A percentile compares a stretch with the other conserved stretches of the same genome.
phyloP scores from a whole-genome alignment of 768 basidiomycete genomes.

The Termitomyces sp. region DNA sequence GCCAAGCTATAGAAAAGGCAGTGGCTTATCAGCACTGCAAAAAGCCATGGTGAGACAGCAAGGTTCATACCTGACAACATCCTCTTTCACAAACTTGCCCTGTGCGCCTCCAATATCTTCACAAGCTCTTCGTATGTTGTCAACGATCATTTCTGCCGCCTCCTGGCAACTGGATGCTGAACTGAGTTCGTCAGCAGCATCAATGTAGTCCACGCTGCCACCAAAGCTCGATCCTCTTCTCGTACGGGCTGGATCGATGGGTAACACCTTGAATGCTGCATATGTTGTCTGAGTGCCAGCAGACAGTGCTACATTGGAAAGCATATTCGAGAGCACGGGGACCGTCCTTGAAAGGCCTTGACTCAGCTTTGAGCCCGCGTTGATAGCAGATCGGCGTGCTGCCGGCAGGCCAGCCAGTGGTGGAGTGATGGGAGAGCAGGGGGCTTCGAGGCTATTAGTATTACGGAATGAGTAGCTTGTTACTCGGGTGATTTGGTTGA shows the following conservation, averaged over 20 bases:
- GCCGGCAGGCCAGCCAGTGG: conserved; percentile 13
- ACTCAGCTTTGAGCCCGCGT: conserved; percentile 7
- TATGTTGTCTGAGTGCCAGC: conserved; percentile 41
- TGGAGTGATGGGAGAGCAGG: conserved; percentile 15
- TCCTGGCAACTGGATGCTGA: conserved; percentile 70
- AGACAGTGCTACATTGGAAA: conserved; percentile 28
- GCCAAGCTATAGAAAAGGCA: conserved; percentile 46
- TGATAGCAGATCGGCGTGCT: conserved; percentile 10
- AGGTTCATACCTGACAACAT: conserved; percentile 71
- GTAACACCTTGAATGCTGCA: conserved; percentile 78
- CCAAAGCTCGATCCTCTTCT: conserved; percentile 45
- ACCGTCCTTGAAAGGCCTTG: conserved; percentile 13
- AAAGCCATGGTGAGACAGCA: conserved; percentile 1
- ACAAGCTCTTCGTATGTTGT: conserved; percentile 66
- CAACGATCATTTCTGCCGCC: conserved; percentile 72
- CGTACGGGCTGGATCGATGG: conserved; percentile 59
- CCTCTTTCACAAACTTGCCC: conserved; percentile 54
- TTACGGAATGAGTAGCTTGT: conserved; percentile 88
- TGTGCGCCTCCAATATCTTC: conserved; percentile 50
- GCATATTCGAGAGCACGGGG: conserved; percentile 30
- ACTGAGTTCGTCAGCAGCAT: conserved; percentile 58
- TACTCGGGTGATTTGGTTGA: conserved; percentile 69
- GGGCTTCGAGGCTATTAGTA: conserved; percentile 52
- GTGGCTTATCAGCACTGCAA: conserved; percentile 9
- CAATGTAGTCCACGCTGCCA: conserved; percentile 39